Conservation (phyloP, 2,329 filamentous ascomycete genomes). For the Aspergillus pseudoviridinutans region DNA sequence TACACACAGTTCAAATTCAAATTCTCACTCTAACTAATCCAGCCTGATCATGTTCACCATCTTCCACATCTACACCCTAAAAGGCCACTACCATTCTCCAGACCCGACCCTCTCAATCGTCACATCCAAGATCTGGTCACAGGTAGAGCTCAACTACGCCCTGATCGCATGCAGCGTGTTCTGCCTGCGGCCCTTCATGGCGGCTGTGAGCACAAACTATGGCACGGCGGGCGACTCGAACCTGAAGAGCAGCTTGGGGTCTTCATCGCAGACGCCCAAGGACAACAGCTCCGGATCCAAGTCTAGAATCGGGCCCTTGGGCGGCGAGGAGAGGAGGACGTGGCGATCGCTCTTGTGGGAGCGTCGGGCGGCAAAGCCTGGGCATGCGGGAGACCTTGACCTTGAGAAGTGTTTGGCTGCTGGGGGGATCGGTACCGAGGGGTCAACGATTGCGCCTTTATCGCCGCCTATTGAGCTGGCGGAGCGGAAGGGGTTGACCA, state of each 20-base stretch:
- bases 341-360: not conserved
- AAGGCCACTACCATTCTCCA: slow-evolving; percentile 22
- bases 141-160: slow-evolving; percentile 33
- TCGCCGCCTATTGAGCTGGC: slow-evolving; percentile 12
- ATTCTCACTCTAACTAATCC: slow-evolving; percentile 2
- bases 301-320: not conserved
- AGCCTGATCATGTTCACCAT: slow-evolving; percentile 36
- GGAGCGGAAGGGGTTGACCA: slow-evolving; percentile 1
- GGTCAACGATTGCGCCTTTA: not conserved
- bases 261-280: slow-evolving; percentile 17
- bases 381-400: not conserved
- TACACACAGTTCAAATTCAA: not conserved
- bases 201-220: slow-evolving; percentile 34
- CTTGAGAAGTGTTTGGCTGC: not conserved
- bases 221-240: slow-evolving; percentile 31
- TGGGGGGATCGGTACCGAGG: not conserved
- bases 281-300: slow-evolving; percentile 14
- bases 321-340: not conserved
- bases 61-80: slow-evolving; percentile 33
- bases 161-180: slow-evolving; percentile 37
- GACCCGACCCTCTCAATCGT: slow-evolving; percentile 35
- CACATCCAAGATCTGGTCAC: slow-evolving; percentile 33
- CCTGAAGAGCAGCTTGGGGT: slow-evolving; percentile 21
- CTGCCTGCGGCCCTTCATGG: slow-evolving; percentile 35
- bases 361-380: not conserved